These are phyloP conservation scores for Agrocybe chaxingu DNA, from an alignment of 768 basidiomycete species.

Conservation along the genomic window DNA sequence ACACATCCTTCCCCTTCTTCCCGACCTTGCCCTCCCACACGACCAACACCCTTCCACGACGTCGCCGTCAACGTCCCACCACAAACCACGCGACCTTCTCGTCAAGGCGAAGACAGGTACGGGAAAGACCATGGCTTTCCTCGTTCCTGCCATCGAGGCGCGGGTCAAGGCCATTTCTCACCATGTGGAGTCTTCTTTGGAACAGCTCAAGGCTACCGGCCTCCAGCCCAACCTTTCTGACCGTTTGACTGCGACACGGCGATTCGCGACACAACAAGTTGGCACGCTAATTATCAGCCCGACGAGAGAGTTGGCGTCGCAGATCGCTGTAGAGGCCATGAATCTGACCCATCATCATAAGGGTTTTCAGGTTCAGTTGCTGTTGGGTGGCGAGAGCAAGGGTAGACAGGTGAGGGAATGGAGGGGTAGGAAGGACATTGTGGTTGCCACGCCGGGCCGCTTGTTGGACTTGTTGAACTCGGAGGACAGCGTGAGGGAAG, in stretches of 20 bases:
- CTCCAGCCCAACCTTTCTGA: slow-evolving; percentile 14
- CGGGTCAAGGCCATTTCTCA: slow-evolving; percentile 59
- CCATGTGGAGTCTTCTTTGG: slow-evolving; percentile 38
- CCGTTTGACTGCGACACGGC: slow-evolving; percentile 21
- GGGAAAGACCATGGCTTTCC: slow-evolving; percentile 86
- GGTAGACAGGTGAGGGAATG: slow-evolving; percentile 65
- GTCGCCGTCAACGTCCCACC: slow-evolving; percentile 4
- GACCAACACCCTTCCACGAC: slow-evolving; percentile 23
- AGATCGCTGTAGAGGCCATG: slow-evolving; percentile 82
- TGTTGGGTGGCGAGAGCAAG: slow-evolving; percentile 77
- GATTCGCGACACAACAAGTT: slow-evolving; percentile 38
- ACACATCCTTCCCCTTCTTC: slow-evolving; percentile 73
- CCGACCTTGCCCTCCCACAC: slow-evolving; percentile 59
- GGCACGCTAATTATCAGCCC: slow-evolving; percentile 85
- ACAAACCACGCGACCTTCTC: slow-evolving; percentile 60
- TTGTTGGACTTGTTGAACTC: slow-evolving; percentile 68
- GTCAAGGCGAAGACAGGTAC: slow-evolving; percentile 89
- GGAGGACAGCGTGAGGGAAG: slow-evolving; percentile 51
- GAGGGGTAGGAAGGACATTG: slow-evolving; percentile 68
- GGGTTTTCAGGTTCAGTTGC: slow-evolving; percentile 66
- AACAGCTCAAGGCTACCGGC: slow-evolving; percentile 23
- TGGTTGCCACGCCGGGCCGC: slow-evolving; percentile 90
- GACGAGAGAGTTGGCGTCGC: slow-evolving; percentile 86
- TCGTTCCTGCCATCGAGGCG: slow-evolving; percentile 82
- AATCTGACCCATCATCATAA: slow-evolving; percentile 59